Base-by-base conservation (phyloP, 495 filamentous ascomycete species). In the Stereocaulon alpinum region DNA sequence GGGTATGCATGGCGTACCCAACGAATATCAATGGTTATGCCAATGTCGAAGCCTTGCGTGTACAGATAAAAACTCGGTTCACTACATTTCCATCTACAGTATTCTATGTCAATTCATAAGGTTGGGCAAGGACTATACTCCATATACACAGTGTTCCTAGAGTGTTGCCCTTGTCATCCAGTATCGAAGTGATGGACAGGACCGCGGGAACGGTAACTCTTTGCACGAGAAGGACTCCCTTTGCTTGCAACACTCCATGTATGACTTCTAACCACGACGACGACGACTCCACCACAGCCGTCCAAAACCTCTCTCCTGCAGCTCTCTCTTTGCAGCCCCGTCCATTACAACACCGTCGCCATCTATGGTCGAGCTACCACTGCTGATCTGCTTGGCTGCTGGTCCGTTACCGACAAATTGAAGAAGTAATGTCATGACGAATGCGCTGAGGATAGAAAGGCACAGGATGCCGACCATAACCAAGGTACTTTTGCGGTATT, bases 391-490 rank as follows among this genome's bases (percentile, higher is more conserved):
- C 65, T 80, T 81, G 6, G 70, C 69, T 58, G 68, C 76, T 2
- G 77, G 70, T 42, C 74, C 65, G 57, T 82, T 82, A 53, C 86
- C 85, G 56, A 87, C 71, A 34, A 85, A 55, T 53, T 75, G 77
- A 32, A 91, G 71, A 54, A 88, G 65, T n/a, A 84, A 62, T 40
- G 82, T 78, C 85, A 91, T 88, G 41, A 76, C 62, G 9, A 82
- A 64, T 15, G 86, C 83, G 63, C 84, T 82, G 3, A 87, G 61
- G 51, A 95, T 92, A 71, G 88, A 92, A 34, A 82, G 70, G 63
- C 80, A 82, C 27, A 95, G 70, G 59, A 95, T 95, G 12, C 88
- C 90, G 40, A 95, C 80, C 90, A 95, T 94, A 43, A 86, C 82
- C 59, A 91, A 69, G 66, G 92, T 95, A 70, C 89, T 93, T 69